These are phyloP conservation scores for Colletotrichum sp. DNA, from an alignment of 2,329 filamentous ascomycete species.

Conservation along the genomic window DNA sequence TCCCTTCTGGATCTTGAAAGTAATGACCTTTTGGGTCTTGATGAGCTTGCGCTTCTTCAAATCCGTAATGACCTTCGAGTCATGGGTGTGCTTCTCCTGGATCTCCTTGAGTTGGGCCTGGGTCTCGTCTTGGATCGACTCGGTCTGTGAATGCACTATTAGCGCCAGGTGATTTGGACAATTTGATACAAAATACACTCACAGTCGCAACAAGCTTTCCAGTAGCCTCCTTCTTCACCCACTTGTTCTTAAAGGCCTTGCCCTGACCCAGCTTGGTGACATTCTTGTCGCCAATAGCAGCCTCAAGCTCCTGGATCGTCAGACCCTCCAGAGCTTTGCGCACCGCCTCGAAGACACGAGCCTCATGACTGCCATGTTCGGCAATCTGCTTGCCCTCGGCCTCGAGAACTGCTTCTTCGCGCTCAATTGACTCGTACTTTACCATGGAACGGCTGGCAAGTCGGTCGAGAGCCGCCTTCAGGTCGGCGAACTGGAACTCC, in stretches of 20 bases:
- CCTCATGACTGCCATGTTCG: slow-evolving; percentile 80
- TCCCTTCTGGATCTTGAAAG: slow-evolving; percentile 83
- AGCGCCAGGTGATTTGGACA: not conserved
- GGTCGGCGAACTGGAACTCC: slow-evolving; percentile 64
- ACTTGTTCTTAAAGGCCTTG: slow-evolving; percentile 87
- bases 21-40: slow-evolving; percentile 81
- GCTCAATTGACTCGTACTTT: slow-evolving; percentile 81
- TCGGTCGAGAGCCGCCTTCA: slow-evolving; percentile 90
- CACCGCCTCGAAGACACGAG: slow-evolving; percentile 80
- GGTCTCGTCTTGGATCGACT: slow-evolving; percentile 82
- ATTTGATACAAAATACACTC: not conserved
- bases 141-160: slow-evolving; percentile 45
- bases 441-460: slow-evolving; percentile 87
- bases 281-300: slow-evolving; percentile 73
- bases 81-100: slow-evolving; percentile 71
- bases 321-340: slow-evolving; percentile 77
- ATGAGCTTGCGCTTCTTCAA: slow-evolving; percentile 93
- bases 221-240: slow-evolving; percentile 68
- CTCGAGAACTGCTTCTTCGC: slow-evolving; percentile 78
- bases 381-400: slow-evolving; percentile 75
- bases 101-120: slow-evolving; percentile 77
- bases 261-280: slow-evolving; percentile 87
- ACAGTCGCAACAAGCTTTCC: slow-evolving; percentile 60
- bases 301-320: slow-evolving; percentile 76
- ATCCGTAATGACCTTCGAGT: slow-evolving; percentile 79